phyloP scores from a whole-genome alignment of 1,284 basidiomycete species.

The Thelephora terrestris region DNA sequence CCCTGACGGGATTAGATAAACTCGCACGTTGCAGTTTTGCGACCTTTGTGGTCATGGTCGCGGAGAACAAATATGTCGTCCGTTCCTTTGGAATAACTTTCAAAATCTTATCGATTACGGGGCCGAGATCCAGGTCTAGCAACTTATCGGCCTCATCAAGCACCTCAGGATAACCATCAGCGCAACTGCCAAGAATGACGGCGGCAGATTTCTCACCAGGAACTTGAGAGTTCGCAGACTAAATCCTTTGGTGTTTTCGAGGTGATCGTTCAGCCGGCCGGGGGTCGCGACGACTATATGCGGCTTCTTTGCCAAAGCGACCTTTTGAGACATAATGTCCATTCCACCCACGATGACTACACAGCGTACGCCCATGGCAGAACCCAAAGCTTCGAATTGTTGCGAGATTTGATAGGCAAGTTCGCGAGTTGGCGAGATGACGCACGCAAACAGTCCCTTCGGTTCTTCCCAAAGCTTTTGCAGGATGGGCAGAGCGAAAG shows the following conservation, averaged over 20 bases:
- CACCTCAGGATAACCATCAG: constrained; percentile 40
- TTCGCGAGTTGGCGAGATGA: constrained; percentile 94
- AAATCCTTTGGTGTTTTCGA: constrained; percentile 98
- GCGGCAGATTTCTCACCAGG: constrained; percentile 46
- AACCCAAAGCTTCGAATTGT: constrained; percentile 90
- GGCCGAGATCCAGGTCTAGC: constrained; percentile 96
- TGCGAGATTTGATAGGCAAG: constrained; percentile 98
- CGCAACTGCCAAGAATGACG: constrained; percentile 1
- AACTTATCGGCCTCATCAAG: constrained; percentile 97
- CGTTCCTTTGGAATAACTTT: constrained; percentile 93
- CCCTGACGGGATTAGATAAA: constrained; percentile 87
- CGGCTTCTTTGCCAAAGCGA: constrained; percentile 88
- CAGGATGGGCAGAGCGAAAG: constrained; percentile 92
- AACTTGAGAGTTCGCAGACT: constrained; percentile 83
- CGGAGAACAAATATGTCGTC: constrained; percentile 94
- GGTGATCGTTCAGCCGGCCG: constrained; percentile 88
- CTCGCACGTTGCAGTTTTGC: constrained; percentile 96
- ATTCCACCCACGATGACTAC: constrained; percentile 93
- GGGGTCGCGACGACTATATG: constrained; percentile 98
- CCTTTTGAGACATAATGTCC: constrained; percentile 89
- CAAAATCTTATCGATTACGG: constrained; percentile 94
- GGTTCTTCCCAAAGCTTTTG: constrained; percentile 98
- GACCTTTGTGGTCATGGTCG: constrained; percentile 99
- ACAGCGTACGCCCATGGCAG: constrained; percentile 88
- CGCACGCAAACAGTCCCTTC: constrained; percentile 86